These are phyloP conservation scores for Trichoderma sp. DNA, from an alignment of 2,329 filamentous ascomycete species.

Conservation along the genomic window DNA sequence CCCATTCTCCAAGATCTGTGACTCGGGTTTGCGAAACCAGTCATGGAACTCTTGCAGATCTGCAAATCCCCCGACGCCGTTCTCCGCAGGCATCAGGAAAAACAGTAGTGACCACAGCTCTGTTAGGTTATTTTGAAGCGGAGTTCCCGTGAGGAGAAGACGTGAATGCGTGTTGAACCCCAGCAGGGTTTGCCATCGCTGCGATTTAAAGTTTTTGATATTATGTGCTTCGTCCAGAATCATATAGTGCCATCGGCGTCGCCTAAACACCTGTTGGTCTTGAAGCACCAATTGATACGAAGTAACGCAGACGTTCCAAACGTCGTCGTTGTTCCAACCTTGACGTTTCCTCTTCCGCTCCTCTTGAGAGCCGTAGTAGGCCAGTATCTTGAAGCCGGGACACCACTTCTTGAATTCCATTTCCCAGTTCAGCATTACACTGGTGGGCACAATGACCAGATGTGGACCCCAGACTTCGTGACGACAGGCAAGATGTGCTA, in stretches of 20 bases:
- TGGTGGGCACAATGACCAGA: constrained; percentile 92
- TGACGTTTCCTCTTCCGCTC: constrained; percentile 87
- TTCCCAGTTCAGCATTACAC: constrained; percentile 99
- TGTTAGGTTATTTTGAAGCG: constrained; percentile 92
- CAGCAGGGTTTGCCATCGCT: constrained; percentile 91
- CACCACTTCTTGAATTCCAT: constrained; percentile 99
- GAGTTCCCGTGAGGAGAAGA: constrained; percentile 87
- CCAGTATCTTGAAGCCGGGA: constrained; percentile 95
- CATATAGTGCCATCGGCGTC: constrained; percentile 94
- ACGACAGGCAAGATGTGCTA: constrained; percentile 87
- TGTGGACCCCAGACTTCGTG: constrained; percentile 95
- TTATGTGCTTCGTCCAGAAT: constrained; percentile 98
- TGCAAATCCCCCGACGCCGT: constrained; percentile 84
- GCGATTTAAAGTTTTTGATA: constrained; percentile 99
- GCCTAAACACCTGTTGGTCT: constrained; percentile 90
- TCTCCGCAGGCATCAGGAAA: constrained; percentile 90
- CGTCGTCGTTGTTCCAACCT: constrained; percentile 89
- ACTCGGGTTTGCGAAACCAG: constrained; percentile 92
- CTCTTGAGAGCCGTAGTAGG: constrained; percentile 92
- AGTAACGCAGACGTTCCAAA: constrained; percentile 97
- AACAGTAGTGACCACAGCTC: constrained; percentile 97
- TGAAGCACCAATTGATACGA: constrained; percentile 95
- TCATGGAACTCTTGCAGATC: constrained; percentile 94
- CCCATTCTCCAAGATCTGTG: constrained; percentile 93
- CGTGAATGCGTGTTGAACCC: constrained; percentile 89